Percentiles rank a stretch among this genome's conserved stretches.
phyloP scores from a whole-genome alignment of 805 yeast species.

The Blastobotrys attinorum region DNA sequence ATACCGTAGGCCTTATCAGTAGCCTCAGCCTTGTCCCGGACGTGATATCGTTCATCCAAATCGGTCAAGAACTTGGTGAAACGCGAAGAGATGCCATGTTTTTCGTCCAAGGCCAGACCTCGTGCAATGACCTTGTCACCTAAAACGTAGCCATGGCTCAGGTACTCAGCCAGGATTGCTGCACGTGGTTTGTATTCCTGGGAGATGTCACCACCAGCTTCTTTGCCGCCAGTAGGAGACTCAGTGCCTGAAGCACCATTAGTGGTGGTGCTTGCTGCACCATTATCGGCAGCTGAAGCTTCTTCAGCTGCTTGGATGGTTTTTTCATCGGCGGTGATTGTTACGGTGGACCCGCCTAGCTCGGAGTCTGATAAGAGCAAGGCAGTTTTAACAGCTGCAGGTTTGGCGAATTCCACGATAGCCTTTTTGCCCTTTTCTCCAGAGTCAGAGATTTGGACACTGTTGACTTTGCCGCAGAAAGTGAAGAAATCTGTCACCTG shows the following conservation, averaged over 20 bases:
- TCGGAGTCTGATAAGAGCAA: slow-evolving; percentile 65
- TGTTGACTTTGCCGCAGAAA: slow-evolving; percentile 55
- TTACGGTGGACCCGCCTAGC: slow-evolving; percentile 49
- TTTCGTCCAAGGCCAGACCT: slow-evolving; percentile 56
- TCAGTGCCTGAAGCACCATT: slow-evolving; percentile 15
- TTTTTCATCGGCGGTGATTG: slow-evolving; percentile 33
- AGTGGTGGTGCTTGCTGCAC: too few species aligned
- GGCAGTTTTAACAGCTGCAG: slow-evolving; percentile 64
- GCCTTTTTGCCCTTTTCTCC: slow-evolving; percentile 21
- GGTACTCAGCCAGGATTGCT: slow-evolving; percentile 66
- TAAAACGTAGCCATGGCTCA: slow-evolving; percentile 64
- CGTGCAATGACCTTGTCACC: slow-evolving; percentile 53
- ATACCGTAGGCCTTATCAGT: slow-evolving; percentile 37
- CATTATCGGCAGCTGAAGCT: too few species aligned
- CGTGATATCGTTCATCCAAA: slow-evolving; percentile 55
- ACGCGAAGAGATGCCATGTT: slow-evolving; percentile 50
- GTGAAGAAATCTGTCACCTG: slow-evolving; percentile 61
- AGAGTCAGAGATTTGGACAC: slow-evolving; percentile 16
- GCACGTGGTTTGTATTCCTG: slow-evolving; percentile 76
- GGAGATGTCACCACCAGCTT: slow-evolving; percentile 32
- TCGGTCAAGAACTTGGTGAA: slow-evolving; percentile 49
- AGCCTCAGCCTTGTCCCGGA: slow-evolving; percentile 44
- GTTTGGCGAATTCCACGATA: slow-evolving; percentile 45
- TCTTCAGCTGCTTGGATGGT: slow-evolving; percentile 18
- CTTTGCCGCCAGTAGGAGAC: slow-evolving; percentile 10